These are phyloP conservation scores for Paramecium tetraurelia DNA, from an alignment of 73 alveolate genomes.

Conservation along the genomic window DNA sequence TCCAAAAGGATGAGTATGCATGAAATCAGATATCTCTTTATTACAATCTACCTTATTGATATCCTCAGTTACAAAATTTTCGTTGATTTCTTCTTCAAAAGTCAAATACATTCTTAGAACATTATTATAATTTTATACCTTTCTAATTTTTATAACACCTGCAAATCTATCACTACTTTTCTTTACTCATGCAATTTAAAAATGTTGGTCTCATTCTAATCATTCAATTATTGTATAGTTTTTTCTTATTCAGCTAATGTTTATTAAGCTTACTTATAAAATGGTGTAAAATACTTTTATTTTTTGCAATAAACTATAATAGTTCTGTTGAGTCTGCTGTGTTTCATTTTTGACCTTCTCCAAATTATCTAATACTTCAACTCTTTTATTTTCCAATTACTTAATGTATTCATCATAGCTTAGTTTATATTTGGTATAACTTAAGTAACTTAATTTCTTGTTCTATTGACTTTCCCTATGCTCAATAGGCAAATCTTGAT, in stretches of 20 bases:
- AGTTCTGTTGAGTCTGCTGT: neutral
- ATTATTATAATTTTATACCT: neutral
- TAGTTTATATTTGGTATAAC: neutral
- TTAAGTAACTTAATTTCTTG: neutral
- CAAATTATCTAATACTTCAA: neutral
- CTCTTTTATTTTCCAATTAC: neutral
- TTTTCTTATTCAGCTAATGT: neutral
- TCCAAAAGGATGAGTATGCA: conserved; percentile 17
- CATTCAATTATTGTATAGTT: neutral
- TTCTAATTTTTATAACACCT: neutral
- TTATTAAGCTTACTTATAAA: neutral
- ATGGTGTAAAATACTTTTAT: neutral
- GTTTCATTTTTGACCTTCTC: neutral
- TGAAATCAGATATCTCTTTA: neutral
- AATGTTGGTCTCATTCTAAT: neutral
- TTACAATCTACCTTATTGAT: neutral
- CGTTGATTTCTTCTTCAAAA: neutral
- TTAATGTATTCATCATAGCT: neutral
- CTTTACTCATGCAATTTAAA: neutral
- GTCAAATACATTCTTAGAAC: neutral
- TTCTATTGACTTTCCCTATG: neutral
- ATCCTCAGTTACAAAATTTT: neutral
- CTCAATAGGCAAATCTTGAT: neutral
- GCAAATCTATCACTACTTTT: neutral
- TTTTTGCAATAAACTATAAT: neutral